Percentiles rank a stretch among this genome's conserved stretches.
Conservation (phyloP, 1,139 yeast genomes). For the Blastobotrys aristatus region DNA sequence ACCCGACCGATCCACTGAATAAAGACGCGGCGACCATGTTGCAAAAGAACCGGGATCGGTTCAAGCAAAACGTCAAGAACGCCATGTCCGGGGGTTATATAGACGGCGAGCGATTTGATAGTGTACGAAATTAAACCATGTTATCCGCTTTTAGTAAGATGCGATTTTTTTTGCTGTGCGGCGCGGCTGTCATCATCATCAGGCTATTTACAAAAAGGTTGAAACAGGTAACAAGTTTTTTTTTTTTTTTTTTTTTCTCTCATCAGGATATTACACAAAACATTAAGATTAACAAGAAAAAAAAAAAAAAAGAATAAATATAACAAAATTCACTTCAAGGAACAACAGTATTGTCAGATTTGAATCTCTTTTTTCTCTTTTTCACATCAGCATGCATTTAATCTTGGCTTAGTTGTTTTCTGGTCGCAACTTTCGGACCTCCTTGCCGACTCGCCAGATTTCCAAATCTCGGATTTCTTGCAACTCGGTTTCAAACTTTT, state of each 20-base stretch:
- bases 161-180: neutral
- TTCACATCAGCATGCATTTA: neutral
- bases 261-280: no score
- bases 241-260: no score
- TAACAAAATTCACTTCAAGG: constrained; percentile 17
- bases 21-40: constrained; percentile 77
- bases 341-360: constrained; percentile 10
- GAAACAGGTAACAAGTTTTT: no score
- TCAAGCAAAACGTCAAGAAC: constrained; percentile 52
- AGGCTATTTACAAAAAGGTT: no score
- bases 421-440: constrained; percentile 99
- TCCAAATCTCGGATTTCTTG: constrained; percentile 92
- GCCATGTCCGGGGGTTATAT: constrained; percentile 73
- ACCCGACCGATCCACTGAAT: constrained; percentile 87
- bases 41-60: constrained; percentile 51
- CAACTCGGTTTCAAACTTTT: constrained; percentile 89
- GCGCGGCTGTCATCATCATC: no score
- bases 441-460: constrained; percentile 99
- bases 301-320: constrained; percentile 2
- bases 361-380: neutral
- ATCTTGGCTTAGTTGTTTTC: constrained; percentile 85
- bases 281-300: neutral
- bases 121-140: constrained; percentile 35
- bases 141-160: neutral
- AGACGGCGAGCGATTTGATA: constrained; percentile 57